Conservation (phyloP, 2,329 filamentous ascomycete genomes). For the Fusarium sp. region DNA sequence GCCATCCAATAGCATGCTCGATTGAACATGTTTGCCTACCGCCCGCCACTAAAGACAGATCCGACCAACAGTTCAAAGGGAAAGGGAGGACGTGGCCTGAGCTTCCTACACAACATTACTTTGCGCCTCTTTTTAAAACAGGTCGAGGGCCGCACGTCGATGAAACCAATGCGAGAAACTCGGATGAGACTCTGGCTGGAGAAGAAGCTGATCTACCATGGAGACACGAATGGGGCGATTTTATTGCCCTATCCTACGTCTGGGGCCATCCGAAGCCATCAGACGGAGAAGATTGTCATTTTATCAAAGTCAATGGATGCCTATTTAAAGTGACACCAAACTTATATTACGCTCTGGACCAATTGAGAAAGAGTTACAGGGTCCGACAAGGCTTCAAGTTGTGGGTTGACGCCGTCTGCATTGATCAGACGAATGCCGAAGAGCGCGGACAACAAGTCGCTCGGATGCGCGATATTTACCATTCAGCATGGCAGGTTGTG, state of each 20-base stretch:
- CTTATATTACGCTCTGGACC: neutral
- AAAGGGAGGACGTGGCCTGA: neutral
- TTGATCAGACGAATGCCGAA: neutral
- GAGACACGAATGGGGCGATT: slow-evolving; percentile 13
- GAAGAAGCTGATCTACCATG: neutral
- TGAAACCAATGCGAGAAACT: accelerated
- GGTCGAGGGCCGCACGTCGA: neutral
- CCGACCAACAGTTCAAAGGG: neutral
- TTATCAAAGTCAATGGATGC: neutral
- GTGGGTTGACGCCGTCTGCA: slow-evolving; percentile 5
- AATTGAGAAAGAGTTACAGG: neutral
- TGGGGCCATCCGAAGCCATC: neutral
- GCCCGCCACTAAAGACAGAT: too few species aligned
- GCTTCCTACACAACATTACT: neutral
- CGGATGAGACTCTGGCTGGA: too few species aligned
- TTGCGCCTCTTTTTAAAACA: neutral
- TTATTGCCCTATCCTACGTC: slow-evolving; percentile 1
- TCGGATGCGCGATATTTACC: slow-evolving; percentile 15
- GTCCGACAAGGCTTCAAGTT: slow-evolving; percentile 11
- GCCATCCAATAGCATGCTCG: neutral
- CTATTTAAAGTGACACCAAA: neutral
- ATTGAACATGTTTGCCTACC: neutral
- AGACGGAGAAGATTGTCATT: neutral
- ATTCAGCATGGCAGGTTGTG: slow-evolving; percentile 3
- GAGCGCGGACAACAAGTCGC: neutral